Conservation (phyloP, 2,329 filamentous ascomycete species). For the Chaetomium strumarium region DNA sequence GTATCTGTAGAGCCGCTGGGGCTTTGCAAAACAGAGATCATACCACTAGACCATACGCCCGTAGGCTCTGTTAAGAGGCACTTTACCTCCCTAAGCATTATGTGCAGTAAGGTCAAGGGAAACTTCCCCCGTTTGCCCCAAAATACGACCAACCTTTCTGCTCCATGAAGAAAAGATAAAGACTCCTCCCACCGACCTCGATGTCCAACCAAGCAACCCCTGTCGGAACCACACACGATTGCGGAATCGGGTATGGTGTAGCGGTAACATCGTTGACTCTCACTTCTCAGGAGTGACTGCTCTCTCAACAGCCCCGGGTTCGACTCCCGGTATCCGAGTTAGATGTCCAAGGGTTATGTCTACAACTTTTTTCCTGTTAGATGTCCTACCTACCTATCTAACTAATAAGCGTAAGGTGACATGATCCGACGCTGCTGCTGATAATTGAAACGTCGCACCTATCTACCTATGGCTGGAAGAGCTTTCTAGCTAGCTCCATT, state of each 20-base stretch:
- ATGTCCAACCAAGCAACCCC: neutral
- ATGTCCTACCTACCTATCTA: too few species aligned
- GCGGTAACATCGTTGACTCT: constrained; percentile 7
- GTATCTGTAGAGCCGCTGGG: neutral
- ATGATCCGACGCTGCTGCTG: too few species aligned
- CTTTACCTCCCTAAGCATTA: too few species aligned
- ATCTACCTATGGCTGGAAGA: too few species aligned
- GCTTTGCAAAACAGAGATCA: constrained; percentile 18
- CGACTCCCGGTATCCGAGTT: constrained; percentile 5
- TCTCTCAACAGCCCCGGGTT: constrained; percentile 3
- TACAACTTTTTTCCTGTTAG: neutral
- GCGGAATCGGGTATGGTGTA: constrained; percentile 3
- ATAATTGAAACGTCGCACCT: too few species aligned
- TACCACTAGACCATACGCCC: constrained; percentile 20
- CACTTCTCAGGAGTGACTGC: constrained; percentile 2
- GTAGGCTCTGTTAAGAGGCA: neutral
- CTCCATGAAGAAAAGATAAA: neutral
- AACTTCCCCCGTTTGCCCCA: too few species aligned
- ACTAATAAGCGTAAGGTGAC: too few species aligned
- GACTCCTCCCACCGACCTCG: too few species aligned
- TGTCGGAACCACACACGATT: neutral
- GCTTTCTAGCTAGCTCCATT: too few species aligned
- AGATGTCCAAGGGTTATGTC: neutral
- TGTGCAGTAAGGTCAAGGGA: too few species aligned
- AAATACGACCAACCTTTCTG: too few species aligned